These are phyloP conservation scores for Raphanus sativus DNA, from an alignment of 345 rosid species.

Conservation along the genomic window DNA sequence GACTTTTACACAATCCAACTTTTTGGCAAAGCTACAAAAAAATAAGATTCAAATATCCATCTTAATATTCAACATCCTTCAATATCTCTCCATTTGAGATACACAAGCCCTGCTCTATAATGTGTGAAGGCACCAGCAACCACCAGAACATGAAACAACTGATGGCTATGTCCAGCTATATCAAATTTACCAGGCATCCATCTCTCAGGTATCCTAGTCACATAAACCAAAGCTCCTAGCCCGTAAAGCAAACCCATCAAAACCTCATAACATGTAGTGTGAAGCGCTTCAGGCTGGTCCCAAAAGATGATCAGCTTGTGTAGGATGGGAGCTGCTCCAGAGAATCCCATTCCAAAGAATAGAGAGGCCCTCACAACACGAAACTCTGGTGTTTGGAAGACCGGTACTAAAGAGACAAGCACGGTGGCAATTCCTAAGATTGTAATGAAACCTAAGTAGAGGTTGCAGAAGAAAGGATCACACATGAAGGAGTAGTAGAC, in stretches of 20 bases:
- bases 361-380: conserved; percentile 66
- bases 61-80: conserved; percentile 54
- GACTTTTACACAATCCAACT: conserved; percentile 26
- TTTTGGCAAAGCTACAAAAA: conserved; percentile 9
- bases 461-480: conserved; percentile 82
- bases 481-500: conserved; percentile 97
- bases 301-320: conserved; percentile 80
- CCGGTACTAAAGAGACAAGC: conserved; percentile 69
- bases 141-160: conserved; percentile 77
- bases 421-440: conserved; percentile 64
- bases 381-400: conserved; percentile 78
- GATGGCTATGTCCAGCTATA: conserved; percentile 96
- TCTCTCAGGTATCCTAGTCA: conserved; percentile 78
- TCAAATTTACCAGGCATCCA: conserved; percentile 98
- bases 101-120: conserved; percentile 77
- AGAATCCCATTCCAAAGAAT: conserved; percentile 83
- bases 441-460: conserved; percentile 84
- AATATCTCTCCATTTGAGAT: conserved; percentile 81
- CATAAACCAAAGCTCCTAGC: conserved; percentile 74
- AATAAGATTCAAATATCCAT: not conserved
- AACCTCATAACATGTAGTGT: conserved; percentile 80
- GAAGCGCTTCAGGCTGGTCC: conserved; percentile 86
- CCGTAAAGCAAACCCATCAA: conserved; percentile 81
- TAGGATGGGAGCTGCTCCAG: conserved; percentile 72
- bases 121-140: conserved; percentile 90